phyloP scores from a whole-genome alignment of 2,329 filamentous ascomycete species.

The Anthostomella pinea region DNA sequence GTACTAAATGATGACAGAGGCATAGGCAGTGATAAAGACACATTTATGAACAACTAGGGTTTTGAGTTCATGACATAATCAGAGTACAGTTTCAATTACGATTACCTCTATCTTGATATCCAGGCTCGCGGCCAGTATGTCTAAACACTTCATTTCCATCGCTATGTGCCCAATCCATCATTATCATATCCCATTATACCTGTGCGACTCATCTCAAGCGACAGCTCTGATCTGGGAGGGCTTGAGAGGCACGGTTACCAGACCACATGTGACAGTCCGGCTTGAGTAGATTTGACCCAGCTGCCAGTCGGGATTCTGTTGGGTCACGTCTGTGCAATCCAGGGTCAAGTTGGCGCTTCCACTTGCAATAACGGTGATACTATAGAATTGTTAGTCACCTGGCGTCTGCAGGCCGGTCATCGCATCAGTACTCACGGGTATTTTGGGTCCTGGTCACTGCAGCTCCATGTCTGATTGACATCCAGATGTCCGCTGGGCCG shows the following conservation, averaged over 20 bases:
- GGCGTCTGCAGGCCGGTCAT: neutral
- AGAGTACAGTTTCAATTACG: too few relatives aligned
- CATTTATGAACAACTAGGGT: too few relatives aligned
- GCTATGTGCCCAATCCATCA: too few relatives aligned
- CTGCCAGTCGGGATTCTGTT: constrained; percentile 39
- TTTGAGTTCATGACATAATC: too few relatives aligned
- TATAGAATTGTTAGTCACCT: constrained; percentile 7
- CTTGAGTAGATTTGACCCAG: constrained; percentile 39
- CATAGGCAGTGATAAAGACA: too few relatives aligned
- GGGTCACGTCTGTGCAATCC: constrained; percentile 34
- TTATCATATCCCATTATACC: too few relatives aligned
- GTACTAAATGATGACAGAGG: too few relatives aligned
- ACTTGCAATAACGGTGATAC: constrained; percentile 32
- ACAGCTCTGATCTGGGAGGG: constrained; percentile 35
- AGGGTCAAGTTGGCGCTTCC: constrained; percentile 34
- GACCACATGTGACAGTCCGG: constrained; percentile 32
- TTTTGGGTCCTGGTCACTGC: constrained; percentile 37
- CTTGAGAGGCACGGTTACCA: constrained; percentile 29
- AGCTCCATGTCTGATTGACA: constrained; percentile 50
- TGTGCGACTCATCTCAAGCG: constrained; percentile 29
- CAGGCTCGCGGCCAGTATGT: too few relatives aligned
- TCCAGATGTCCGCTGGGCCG: constrained; percentile 34
- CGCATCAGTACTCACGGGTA: constrained; percentile 33
- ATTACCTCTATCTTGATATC: too few relatives aligned
- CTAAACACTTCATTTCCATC: too few relatives aligned